A percentile compares a stretch with the other conserved stretches of the same genome.
Evolutionary conservation across 1,284 basidiomycete genomes (phyloP).

Genomic region (Sporisorium sorghi): DNA sequence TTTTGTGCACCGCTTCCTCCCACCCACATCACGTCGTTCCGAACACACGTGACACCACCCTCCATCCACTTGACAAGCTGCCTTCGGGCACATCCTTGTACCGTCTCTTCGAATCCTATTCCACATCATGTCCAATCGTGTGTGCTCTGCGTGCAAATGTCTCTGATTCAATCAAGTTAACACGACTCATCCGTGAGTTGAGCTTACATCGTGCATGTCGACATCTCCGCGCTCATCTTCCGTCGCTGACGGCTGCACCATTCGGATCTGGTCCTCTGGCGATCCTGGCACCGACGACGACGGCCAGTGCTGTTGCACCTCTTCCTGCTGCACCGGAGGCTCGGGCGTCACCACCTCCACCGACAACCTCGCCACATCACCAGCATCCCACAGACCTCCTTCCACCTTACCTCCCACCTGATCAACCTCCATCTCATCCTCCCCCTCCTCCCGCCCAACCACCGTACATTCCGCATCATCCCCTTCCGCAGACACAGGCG

Average conservation of each 20-base stretch:
- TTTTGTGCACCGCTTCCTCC: no score
- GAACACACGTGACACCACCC: no score
- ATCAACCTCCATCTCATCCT: constrained; percentile 5
- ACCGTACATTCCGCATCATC: constrained; percentile 2
- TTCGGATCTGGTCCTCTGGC: constrained; percentile 2
- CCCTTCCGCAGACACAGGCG: not conserved
- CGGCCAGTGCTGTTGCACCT: no score
- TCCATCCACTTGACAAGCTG: no score
- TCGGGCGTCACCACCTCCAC: no score
- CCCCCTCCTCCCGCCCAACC: not conserved
- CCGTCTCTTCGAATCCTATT: not conserved
- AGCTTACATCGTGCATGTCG: constrained; percentile 1
- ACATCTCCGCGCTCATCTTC: not conserved
- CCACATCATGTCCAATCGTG: not conserved
- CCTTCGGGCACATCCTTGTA: no score
- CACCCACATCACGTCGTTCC: no score
- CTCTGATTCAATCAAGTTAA: not conserved
- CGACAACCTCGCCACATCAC: no score
- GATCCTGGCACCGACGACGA: not conserved
- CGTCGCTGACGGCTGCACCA: not conserved
- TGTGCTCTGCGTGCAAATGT: not conserved
- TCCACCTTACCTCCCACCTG: no score
- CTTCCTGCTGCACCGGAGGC: no score
- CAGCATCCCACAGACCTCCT: not conserved
- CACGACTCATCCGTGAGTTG: not conserved